phyloP scores from a whole-genome alignment of 225 moss, liverwort and hornwort species.

The Ulota crispa region DNA sequence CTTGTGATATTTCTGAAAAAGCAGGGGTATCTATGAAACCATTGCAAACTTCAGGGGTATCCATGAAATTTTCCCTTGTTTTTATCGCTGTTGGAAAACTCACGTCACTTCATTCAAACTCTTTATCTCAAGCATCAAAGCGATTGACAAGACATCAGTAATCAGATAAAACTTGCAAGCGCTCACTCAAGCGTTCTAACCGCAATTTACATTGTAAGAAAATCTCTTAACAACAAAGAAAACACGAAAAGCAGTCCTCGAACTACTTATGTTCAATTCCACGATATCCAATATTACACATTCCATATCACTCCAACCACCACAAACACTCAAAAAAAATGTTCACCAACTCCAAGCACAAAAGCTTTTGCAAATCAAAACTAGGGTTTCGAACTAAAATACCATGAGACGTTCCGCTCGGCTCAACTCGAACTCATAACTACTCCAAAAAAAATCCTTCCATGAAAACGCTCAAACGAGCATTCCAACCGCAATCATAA shows the following conservation, averaged over 20 bases:
- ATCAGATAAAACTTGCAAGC: too few relatives aligned
- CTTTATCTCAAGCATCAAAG: too few relatives aligned
- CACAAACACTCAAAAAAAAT: background rate
- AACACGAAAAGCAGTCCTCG: background rate
- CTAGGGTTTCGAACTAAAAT: conserved; percentile 10
- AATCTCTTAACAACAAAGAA: too few relatives aligned
- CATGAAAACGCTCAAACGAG: background rate
- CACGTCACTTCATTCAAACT: too few relatives aligned
- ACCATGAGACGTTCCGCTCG: background rate
- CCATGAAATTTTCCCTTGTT: too few relatives aligned
- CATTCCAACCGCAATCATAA: background rate
- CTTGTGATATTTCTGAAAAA: too few relatives aligned
- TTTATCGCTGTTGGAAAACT: too few relatives aligned
- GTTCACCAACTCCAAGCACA: conserved; percentile 7
- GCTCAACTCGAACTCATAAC: background rate
- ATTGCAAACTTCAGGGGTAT: too few relatives aligned
- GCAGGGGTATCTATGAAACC: too few relatives aligned
- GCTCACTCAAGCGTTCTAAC: too few relatives aligned
- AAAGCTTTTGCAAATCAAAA: background rate
- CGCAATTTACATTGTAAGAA: too few relatives aligned
- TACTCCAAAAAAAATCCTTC: background rate
- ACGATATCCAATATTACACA: conserved; percentile 14
- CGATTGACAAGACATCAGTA: too few relatives aligned
- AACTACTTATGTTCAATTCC: background rate
- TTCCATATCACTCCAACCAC: background rate